Evolutionary conservation across 2,329 filamentous ascomycete species (phyloP), one percentile per base, ranked within the genome.

Genomic region (Arachnomyces sp.): DNA sequence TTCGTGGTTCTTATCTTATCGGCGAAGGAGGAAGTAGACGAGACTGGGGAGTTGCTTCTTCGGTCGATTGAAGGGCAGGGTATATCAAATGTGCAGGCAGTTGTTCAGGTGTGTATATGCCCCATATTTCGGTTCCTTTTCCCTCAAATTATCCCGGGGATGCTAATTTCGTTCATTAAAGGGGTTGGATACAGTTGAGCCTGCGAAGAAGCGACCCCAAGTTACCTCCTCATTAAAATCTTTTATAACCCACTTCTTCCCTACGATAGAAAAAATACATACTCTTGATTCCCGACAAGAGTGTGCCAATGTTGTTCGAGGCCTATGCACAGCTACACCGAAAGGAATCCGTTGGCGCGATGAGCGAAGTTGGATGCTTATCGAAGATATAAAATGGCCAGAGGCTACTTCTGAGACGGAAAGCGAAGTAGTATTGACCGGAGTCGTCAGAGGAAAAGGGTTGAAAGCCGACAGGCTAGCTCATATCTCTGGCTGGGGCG

Each of bases 321-420:
- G 88, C 18, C 68, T 98, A 12, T 98, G 92, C 71, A 94, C 81
- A 48, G 87, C 84, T 28, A 88, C 83, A 32, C 90, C 92, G 8
- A 96, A 94, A 67, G 92, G 92, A 1, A 77, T 98, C n/a, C 72
- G 82, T 47, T 98, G 92, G 92, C 79, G 92, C 52, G 92, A 98
- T 38, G 87, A 94, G 49, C 77, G 92, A 51, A 94, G 88, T 53
- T 98, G 92, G 85, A 86, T 98, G 82, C 68, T 94, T 42, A 78
- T 90, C 3, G 92, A 98, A 49, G 76, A 89, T 18, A 71, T 94
- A 39, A 67, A 76, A 50, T 94, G 88, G 73, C 73, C 77, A 8
- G 71, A 76, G 18, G 70, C 66, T 3, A 72, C 72, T 8, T 52
- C 59, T 15, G 55, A 58, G 28, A 49, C 56, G 7, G 57, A 60